These are phyloP conservation scores for Torulaspora delbrueckii DNA, from an alignment of 805 yeast genomes.

Conservation along the genomic window DNA sequence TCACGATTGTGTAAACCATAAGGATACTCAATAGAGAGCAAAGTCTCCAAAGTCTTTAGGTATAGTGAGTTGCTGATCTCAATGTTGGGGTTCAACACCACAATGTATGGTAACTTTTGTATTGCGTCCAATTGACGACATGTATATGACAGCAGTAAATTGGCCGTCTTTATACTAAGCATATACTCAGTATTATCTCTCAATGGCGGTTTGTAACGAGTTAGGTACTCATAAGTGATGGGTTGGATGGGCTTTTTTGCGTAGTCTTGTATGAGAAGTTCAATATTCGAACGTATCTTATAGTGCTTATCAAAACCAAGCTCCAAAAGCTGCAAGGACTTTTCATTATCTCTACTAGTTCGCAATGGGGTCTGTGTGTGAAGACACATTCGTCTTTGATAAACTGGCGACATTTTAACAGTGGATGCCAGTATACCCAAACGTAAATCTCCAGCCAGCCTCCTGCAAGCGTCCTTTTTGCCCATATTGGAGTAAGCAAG, in stretches of 20 bases:
- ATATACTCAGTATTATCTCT: constrained; percentile 31
- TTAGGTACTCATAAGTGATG: constrained; percentile 48
- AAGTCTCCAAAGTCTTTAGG: constrained; percentile 57
- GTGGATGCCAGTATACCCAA: not conserved
- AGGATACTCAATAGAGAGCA: constrained; percentile 42
- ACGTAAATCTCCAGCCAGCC: not conserved
- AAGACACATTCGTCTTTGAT: not conserved
- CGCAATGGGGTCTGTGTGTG: not conserved
- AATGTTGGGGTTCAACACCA: constrained; percentile 80
- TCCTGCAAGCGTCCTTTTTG: not conserved
- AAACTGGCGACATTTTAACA: not conserved
- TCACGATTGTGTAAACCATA: constrained; percentile 50
- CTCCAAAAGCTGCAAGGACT: constrained; percentile 7
- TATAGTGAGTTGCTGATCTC: constrained; percentile 72
- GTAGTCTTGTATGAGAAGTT: constrained; percentile 53
- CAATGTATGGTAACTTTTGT: constrained; percentile 74
- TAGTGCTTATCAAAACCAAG: constrained; percentile 47
- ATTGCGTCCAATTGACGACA: constrained; percentile 69
- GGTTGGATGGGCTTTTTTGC: constrained; percentile 50
- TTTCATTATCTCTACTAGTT: not conserved
- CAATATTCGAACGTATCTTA: constrained; percentile 53
- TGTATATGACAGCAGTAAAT: constrained; percentile 53
- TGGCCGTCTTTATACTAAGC: constrained; percentile 53
- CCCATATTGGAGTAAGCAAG: not conserved
- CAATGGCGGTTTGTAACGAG: constrained; percentile 37